A percentile compares a stretch with the other conserved stretches of the same genome.
Evolutionary conservation across 2,329 filamentous ascomycete species (phyloP).

Genomic region (Talaromyces sp.): DNA sequence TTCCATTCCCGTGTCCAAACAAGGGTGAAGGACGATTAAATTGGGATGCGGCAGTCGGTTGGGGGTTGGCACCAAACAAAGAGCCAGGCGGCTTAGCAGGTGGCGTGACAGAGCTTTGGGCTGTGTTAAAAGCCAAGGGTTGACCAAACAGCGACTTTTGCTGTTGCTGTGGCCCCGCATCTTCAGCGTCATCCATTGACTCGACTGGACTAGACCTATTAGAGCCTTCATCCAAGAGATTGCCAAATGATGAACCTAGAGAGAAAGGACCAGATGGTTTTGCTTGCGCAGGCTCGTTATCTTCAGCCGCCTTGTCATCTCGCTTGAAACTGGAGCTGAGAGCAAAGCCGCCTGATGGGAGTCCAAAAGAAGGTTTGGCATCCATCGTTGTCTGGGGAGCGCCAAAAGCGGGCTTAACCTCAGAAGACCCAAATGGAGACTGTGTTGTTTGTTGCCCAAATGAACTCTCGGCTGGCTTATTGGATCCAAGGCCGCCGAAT

Average conservation of each 20-base stretch:
- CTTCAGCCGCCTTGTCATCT: constrained; percentile 36
- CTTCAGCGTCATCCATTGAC: constrained; percentile 34
- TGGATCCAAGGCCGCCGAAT: constrained; percentile 30
- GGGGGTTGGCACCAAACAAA: constrained; percentile 29
- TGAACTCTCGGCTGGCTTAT: constrained; percentile 9
- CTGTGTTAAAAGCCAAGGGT: constrained; percentile 25
- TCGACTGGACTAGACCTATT: constrained; percentile 31
- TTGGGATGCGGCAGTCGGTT: constrained; percentile 20
- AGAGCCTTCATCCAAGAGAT: constrained; percentile 32
- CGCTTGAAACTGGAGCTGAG: constrained; percentile 43
- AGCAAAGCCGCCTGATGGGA: constrained; percentile 31
- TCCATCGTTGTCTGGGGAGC: constrained; percentile 21
- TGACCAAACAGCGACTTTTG: constrained; percentile 20
- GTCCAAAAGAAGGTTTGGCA: constrained; percentile 26
- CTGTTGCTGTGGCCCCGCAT: constrained; percentile 15
- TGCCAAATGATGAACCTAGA: constrained; percentile 35
- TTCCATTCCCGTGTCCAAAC: constrained; percentile 21
- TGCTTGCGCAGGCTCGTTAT: constrained; percentile 20
- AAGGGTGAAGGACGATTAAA: constrained; percentile 28
- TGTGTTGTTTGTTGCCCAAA: constrained; percentile 19
- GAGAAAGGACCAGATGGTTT: constrained; percentile 33
- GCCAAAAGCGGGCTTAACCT: constrained; percentile 22
- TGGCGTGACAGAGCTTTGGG: constrained; percentile 17
- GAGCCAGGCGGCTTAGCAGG: constrained; percentile 27
- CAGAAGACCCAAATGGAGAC: constrained; percentile 27